Percentiles rank a stretch among this genome's conserved stretches.
phyloP scores from a whole-genome alignment of 108 stramenopile genomes.

The Skeletonema potamos region DNA sequence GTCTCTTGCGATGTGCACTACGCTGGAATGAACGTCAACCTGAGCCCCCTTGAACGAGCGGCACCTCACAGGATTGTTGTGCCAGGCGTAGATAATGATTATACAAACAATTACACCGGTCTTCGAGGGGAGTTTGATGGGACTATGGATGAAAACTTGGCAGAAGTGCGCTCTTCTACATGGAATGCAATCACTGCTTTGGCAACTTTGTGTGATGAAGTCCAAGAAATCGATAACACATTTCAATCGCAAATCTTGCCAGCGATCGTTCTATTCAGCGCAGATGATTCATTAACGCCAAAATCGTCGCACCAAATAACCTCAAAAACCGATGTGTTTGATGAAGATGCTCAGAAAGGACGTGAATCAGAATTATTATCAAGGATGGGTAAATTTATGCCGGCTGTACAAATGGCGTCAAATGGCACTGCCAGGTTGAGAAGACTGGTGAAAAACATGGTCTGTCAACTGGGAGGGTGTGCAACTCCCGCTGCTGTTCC shows the following conservation, averaged over 20 bases:
- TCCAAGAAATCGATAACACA: constrained; percentile 31
- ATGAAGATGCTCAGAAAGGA: constrained; percentile 24
- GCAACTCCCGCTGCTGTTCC: constrained; percentile 26
- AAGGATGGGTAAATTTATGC: constrained; percentile 43
- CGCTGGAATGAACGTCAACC: constrained; percentile 20
- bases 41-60: constrained; percentile 38
- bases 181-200: constrained; percentile 53
- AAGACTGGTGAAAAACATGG: constrained; percentile 51
- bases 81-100: constrained; percentile 6
- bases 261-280: constrained; percentile 32
- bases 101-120: neutral
- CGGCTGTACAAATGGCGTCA: constrained; percentile 42
- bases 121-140: constrained; percentile 39
- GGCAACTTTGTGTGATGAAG: constrained; percentile 52
- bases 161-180: constrained; percentile 14
- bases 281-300: constrained; percentile 17
- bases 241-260: constrained; percentile 23
- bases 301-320: neutral
- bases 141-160: neutral
- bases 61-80: constrained; percentile 48
- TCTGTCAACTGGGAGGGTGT: constrained; percentile 51
- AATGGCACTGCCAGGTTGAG: constrained; percentile 42
- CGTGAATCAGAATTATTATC: constrained; percentile 39
- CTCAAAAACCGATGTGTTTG: constrained; percentile 17
- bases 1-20: constrained; percentile 30